Evolutionary conservation across 2,329 filamentous ascomycete genomes (phyloP), one percentile per base, ranked within the genome.

Genomic region (Neonectria faginata): DNA sequence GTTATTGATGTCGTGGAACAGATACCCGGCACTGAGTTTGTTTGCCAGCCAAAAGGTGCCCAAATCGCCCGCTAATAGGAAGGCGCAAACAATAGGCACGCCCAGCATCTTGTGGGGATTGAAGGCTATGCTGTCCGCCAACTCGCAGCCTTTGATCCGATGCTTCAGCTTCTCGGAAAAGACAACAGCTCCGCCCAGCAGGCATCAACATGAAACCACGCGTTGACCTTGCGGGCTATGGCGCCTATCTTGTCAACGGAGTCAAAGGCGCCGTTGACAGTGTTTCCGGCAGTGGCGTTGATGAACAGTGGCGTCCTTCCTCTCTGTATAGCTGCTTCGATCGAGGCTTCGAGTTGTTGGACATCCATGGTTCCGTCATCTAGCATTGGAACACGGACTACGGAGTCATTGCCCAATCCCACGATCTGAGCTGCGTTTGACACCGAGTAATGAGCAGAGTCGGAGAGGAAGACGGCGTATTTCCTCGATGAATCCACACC

Each of bases 151-250:
- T 20, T 42, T 42, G 41, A 42, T 42, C n/a, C n/a, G 41, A 42
- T 42, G 41, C 41, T 42, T 42, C 41, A 42, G 41, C 41, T 42
- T 42, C 41, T 42, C 41, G 41, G 41, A 42, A 20, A 42, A 42
- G 41, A 42, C 41, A 10, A 20, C 41, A 42, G 41, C 41, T 42
- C 41, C 41, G 41, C 41, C 41, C 41, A 42, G 41, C 41, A 42
- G 41, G 41, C 41, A 20, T 42, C 41, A 42, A 42, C 41, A 42
- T 42, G 41, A 42, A 42, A 42, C 41, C 41, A 42, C 41, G 41
- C 41, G 41, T 42, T 18, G 41, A 20, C 41, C n/a, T 20, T 42
- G 41, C 41, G 41, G 41, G 41, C 41, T 20, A 42, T 42, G 41
- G 41, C 41, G 41, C 41, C 41, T 42, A 42, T 42, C 41, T 42